phyloP scores from a whole-genome alignment of 495 filamentous ascomycete genomes.

The Extremus antarcticus region DNA sequence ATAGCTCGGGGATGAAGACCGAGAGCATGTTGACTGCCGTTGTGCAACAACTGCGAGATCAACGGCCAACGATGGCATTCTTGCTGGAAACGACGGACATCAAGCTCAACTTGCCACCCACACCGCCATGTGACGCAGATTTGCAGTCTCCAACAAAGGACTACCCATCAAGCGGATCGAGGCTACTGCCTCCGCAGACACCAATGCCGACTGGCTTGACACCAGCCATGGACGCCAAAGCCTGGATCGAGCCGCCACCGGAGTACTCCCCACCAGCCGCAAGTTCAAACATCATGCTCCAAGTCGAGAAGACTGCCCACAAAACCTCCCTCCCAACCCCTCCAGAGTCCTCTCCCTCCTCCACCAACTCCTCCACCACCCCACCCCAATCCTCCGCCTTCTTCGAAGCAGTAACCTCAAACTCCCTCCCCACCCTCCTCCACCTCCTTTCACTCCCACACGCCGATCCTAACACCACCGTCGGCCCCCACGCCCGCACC shows the following conservation, averaged over 20 bases:
- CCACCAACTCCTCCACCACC: background rate
- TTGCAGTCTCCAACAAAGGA: background rate
- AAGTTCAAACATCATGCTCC: background rate
- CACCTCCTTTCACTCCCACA: constrained; percentile 4
- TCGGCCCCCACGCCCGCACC: constrained; percentile 11
- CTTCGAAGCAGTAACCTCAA: background rate
- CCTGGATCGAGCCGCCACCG: constrained; percentile 17
- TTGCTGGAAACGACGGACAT: background rate
- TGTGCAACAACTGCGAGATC: constrained; percentile 6
- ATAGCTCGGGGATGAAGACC: background rate
- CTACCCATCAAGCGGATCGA: background rate
- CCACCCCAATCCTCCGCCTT: background rate
- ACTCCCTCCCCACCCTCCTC: constrained; percentile 1
- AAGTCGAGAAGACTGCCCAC: constrained; percentile 2
- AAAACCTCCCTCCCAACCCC: background rate
- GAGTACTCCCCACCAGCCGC: constrained; percentile 11
- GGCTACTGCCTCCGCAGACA: background rate
- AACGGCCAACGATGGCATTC: constrained; percentile 1
- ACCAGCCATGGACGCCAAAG: constrained; percentile 5
- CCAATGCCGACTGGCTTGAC: constrained; percentile 9
- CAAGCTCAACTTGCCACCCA: background rate
- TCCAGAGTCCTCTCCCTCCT: background rate
- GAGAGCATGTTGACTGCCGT: background rate
- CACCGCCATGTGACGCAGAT: background rate
- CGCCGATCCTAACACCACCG: background rate